Conservation (phyloP, 192 early-diverging fungal genomes). For the Oehlia diaphana region DNA sequence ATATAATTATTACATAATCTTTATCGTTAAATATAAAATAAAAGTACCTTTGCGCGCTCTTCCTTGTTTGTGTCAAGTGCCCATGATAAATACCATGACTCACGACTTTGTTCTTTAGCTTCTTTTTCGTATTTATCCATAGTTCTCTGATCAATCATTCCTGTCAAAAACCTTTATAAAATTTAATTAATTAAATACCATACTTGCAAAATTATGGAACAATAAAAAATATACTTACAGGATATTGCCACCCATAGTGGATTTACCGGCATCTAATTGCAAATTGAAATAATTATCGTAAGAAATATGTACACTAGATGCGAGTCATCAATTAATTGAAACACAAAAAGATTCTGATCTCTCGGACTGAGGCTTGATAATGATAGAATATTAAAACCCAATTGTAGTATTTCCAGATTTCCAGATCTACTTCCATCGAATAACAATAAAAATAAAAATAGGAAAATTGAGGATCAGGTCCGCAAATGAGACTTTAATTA, state of each 20-base stretch:
- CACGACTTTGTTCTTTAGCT: slow-evolving; percentile 95
- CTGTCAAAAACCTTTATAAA: slow-evolving; percentile 74
- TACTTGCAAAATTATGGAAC: neutral
- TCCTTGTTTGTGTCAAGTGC: slow-evolving; percentile 96
- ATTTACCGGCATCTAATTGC: slow-evolving; percentile 83
- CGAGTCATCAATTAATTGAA: neutral
- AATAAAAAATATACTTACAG: slow-evolving; percentile 58
- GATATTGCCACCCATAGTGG: slow-evolving; percentile 97
- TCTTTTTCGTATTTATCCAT: slow-evolving; percentile 99
- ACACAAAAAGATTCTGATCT: neutral
- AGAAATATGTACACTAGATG: neutral
- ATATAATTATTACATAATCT: slow-evolving; percentile 1
- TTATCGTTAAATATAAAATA: neutral
- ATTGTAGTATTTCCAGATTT: neutral
- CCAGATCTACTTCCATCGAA: neutral
- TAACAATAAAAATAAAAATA: neutral
- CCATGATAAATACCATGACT: slow-evolving; percentile 99
- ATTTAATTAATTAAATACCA: neutral
- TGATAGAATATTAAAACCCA: neutral
- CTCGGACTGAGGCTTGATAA: neutral
- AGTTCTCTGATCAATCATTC: slow-evolving; percentile 99
- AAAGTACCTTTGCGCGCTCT: slow-evolving; percentile 85
- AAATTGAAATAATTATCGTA: slow-evolving; percentile 15
- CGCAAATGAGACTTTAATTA: neutral
- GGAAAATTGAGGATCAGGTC: neutral